phyloP scores from a whole-genome alignment of 805 yeast genomes.

The Wickerhamomyces bisporus region DNA sequence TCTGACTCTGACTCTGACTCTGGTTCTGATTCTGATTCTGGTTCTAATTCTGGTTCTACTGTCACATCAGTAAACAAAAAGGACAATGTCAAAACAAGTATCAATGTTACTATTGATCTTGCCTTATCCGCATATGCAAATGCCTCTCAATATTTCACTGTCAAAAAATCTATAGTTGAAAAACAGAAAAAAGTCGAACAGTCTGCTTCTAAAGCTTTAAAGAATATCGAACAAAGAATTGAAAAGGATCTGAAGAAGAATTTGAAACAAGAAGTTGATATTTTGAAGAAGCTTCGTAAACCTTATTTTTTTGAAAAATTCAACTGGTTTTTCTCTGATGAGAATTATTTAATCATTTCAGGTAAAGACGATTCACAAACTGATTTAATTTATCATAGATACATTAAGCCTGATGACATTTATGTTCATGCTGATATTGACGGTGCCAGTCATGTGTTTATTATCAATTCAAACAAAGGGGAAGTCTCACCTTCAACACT shows the following conservation, averaged over 20 bases:
- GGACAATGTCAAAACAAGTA: constrained; percentile 17
- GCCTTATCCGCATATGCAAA: constrained; percentile 79
- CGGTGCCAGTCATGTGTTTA: constrained; percentile 69
- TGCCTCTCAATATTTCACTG: constrained; percentile 74
- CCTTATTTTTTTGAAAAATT: constrained; percentile 93
- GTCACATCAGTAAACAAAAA: constrained; percentile 6
- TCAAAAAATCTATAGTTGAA: constrained; percentile 66
- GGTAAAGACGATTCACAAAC: constrained; percentile 80
- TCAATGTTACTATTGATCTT: constrained; percentile 63
- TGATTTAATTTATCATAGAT: constrained; percentile 74
- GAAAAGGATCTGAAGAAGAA: constrained; percentile 62
- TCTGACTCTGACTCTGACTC: constrained; percentile 23
- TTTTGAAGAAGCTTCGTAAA: constrained; percentile 53
- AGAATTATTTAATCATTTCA: constrained; percentile 79
- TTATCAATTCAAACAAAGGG: constrained; percentile 71
- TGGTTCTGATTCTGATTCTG: constrained; percentile 19
- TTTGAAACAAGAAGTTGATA: constrained; percentile 51
- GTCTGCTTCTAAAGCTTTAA: constrained; percentile 71
- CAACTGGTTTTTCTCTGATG: constrained; percentile 90
- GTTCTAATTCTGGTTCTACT: constrained; percentile 19
- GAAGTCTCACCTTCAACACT: constrained; percentile 83
- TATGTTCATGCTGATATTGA: constrained; percentile 72
- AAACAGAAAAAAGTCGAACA: constrained; percentile 79
- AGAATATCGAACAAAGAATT: constrained; percentile 76
- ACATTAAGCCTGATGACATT: constrained; percentile 67